Base-by-base conservation (phyloP, 306 rosid genomes). In the Citrullus amarus region DNA sequence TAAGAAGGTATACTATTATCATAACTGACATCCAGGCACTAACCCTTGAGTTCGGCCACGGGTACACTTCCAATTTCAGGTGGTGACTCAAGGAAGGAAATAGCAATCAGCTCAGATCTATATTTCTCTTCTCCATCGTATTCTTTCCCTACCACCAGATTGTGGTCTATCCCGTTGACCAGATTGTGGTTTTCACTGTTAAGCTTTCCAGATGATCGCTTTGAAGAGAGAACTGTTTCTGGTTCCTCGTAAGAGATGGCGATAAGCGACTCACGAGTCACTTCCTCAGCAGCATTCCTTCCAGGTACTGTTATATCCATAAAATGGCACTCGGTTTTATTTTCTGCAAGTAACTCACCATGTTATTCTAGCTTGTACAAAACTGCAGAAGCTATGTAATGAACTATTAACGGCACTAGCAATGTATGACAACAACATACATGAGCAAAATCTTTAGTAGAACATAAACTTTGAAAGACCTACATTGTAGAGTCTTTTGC, bases 211-310 rank as follows among this genome's bases (percentile, higher is more conserved):
- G 79, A 28, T 14, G 80, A 55, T 69, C 28, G 72, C 22, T 78
- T 75, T 57, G 90, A 75, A 78, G 78, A 38, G 72, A 79, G 54
- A 68, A 14, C 79, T 59, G 81, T 75, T 43, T 88, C 89, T 80
- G 91, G 88, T 75, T 77, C 80, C 22, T 62, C 34, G 81, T 85
- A 81, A 46, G 91, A 83, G 54, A 88, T 85, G 80, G 86, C 76
- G 43, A 88, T 88, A 20, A 88, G 89, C 46, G 87, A 88, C 84
- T 88, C 91, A 69, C 91, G 85, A 71, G 91, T 81, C 87, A 80
- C 84, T 82, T 88, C 91, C 51, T 88, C 82, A 38, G 83, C 38
- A 71, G 70, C 81, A 78, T 82, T 85, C 62, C 81, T 75, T 43
- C 80, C 83, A 56, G 70, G 79, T 78, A 39, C 80, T 41, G 78